A percentile compares a stretch with the other conserved stretches of the same genome.
Evolutionary conservation across 345 rosid genomes (phyloP).

Genomic region (Murraya paniculata): DNA sequence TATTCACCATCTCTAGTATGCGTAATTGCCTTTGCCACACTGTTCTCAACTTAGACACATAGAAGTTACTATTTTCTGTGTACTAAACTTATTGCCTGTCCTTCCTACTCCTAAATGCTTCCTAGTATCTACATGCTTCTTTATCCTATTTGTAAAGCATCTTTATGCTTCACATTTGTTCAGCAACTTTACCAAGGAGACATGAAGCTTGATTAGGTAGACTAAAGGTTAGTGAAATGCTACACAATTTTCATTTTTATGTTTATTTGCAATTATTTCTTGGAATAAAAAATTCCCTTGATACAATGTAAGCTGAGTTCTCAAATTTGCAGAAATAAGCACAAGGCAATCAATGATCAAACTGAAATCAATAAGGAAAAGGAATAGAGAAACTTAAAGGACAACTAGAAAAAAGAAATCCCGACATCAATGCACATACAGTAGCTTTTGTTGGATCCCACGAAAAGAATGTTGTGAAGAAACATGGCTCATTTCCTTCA

Average conservation of each 20-base stretch:
- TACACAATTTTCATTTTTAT: not conserved
- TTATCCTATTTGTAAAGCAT: not conserved
- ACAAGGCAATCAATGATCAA: not conserved
- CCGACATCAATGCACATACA: conserved; percentile 41
- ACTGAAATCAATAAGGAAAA: not conserved
- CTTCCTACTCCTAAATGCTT: not conserved
- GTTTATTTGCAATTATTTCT: not conserved
- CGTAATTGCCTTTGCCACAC: not conserved
- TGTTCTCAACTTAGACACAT: not conserved
- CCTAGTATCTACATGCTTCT: not conserved
- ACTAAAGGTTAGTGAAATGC: not conserved
- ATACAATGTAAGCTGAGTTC: not conserved
- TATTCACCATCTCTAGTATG: not conserved
- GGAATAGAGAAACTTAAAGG: conserved; percentile 1
- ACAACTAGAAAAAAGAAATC: conserved; percentile 9
- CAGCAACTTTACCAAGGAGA: not conserved
- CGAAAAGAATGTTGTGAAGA: conserved; percentile 81
- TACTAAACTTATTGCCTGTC: not conserved
- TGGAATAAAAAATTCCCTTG: not conserved
- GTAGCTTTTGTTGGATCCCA: conserved; percentile 86
- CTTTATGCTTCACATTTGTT: not conserved
- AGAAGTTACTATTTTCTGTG: not conserved
- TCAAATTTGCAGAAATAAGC: conserved; percentile 8
- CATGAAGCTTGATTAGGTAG: not conserved
- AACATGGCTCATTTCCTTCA: conserved; percentile 96